These are phyloP conservation scores for Saccharomycopsis javanensis DNA, from an alignment of 805 yeast genomes.

Conservation along the genomic window DNA sequence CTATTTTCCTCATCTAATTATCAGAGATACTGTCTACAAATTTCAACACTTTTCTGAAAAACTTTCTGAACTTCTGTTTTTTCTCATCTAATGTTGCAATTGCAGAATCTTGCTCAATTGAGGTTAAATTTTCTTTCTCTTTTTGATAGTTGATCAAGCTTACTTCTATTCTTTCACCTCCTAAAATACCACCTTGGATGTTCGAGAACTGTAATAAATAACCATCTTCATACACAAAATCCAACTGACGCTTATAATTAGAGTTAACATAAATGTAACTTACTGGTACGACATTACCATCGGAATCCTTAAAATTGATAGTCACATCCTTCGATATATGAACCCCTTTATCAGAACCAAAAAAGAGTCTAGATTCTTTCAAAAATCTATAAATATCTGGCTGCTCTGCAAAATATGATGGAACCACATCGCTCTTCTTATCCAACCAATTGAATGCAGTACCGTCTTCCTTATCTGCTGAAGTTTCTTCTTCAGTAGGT, in stretches of 20 bases:
- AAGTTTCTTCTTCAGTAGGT: neutral
- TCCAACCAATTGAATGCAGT: neutral
- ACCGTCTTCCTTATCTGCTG: neutral
- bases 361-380: slow-evolving; percentile 27
- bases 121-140: neutral
- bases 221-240: slow-evolving; percentile 28
- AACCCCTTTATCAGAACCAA: slow-evolving; percentile 28
- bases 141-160: slow-evolving; percentile 30
- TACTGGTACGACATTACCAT: slow-evolving; percentile 26
- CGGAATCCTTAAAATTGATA: slow-evolving; percentile 27
- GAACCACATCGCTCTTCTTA: slow-evolving; percentile 20
- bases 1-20: neutral
- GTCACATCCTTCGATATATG: slow-evolving; percentile 26
- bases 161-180: slow-evolving; percentile 40
- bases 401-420: slow-evolving; percentile 19
- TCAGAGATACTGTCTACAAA: slow-evolving; percentile 4
- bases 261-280: slow-evolving; percentile 34
- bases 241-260: slow-evolving; percentile 33
- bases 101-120: neutral
- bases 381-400: slow-evolving; percentile 33
- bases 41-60: slow-evolving; percentile 1
- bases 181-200: slow-evolving; percentile 43
- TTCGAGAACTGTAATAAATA: slow-evolving; percentile 31
- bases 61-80: slow-evolving; percentile 5
- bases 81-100: neutral